Evolutionary conservation across 108 stramenopile genomes (phyloP).

Genomic region (Nitzschia sp.): DNA sequence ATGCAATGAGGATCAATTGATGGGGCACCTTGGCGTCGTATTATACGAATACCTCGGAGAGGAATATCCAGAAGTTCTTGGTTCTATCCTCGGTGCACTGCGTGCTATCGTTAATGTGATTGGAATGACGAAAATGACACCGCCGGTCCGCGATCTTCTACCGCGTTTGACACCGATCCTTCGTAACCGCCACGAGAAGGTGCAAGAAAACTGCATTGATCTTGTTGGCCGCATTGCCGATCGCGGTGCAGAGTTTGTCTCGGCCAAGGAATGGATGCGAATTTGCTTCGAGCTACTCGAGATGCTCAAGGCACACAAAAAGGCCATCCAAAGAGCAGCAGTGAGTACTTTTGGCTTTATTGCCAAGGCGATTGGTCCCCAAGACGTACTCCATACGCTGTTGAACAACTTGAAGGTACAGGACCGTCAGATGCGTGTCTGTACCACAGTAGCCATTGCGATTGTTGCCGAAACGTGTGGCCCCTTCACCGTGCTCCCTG

Average conservation of each 20-base stretch:
- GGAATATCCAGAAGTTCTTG: conserved; percentile 97
- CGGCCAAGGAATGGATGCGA: conserved; percentile 99
- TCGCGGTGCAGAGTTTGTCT: conserved; percentile 95
- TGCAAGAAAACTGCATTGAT: conserved; percentile 98
- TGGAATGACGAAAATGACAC: conserved; percentile 99
- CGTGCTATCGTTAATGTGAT: conserved; percentile 97
- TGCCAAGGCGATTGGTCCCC: conserved; percentile 98
- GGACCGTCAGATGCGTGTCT: conserved; percentile 98
- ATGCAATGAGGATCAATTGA: conserved; percentile 97
- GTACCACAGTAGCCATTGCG: conserved; percentile 98
- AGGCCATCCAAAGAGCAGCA: conserved; percentile 95
- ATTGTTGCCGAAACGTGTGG: conserved; percentile 99
- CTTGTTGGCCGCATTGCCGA: conserved; percentile 98
- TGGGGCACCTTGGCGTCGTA: conserved; percentile 98
- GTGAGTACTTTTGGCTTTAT: conserved; percentile 99
- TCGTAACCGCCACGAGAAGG: conserved; percentile 98
- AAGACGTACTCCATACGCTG: conserved; percentile 97
- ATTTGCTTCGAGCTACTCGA: conserved; percentile 99
- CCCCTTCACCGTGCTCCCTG: conserved; percentile 98
- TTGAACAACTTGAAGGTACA: conserved; percentile 99
- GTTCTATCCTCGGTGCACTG: conserved; percentile 94
- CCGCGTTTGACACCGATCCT: conserved; percentile 98
- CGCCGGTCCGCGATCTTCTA: conserved; percentile 95
- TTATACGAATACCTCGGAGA: conserved; percentile 99
- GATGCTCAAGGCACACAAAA: conserved; percentile 98